Percentiles rank a stretch among this genome's conserved stretches.
Conservation (phyloP, 2,329 filamentous ascomycete genomes). For the Colletotrichum chrysophilum region DNA sequence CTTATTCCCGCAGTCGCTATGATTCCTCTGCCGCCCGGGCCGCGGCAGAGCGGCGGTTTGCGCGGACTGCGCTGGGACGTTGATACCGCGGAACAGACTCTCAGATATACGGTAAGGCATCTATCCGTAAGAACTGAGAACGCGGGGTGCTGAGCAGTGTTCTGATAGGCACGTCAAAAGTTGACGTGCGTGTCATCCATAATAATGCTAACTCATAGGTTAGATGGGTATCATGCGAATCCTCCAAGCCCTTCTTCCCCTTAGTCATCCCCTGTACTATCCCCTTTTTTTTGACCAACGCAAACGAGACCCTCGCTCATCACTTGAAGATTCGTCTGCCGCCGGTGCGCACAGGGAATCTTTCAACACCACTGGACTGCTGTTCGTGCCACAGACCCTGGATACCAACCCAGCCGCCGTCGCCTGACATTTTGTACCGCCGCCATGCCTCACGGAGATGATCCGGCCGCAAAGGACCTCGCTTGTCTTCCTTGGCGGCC, state of each 20-base stretch:
- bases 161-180: background rate
- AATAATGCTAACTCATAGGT: conserved; percentile 2
- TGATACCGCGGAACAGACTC: background rate
- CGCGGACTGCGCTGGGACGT: background rate
- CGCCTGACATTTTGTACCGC: conserved; percentile 67
- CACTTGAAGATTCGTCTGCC: conserved; percentile 59
- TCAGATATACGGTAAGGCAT: background rate
- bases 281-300: background rate
- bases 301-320: conserved; percentile 20
- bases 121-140: background rate
- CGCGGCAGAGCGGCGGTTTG: background rate
- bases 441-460: conserved; percentile 77
- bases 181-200: background rate
- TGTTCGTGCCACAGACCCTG: conserved; percentile 67
- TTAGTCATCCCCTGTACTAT: background rate
- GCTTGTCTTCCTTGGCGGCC: conserved; percentile 40
- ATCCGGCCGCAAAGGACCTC: conserved; percentile 72
- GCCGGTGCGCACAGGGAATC: conserved; percentile 60
- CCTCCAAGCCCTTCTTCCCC: background rate
- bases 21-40: background rate
- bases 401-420: conserved; percentile 67
- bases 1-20: background rate
- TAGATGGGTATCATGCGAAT: conserved; percentile 18
- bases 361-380: conserved; percentile 62
- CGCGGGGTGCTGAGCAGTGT: background rate